Conservation (phyloP, 345 rosid genomes). For the Euphorbia lathyris region DNA sequence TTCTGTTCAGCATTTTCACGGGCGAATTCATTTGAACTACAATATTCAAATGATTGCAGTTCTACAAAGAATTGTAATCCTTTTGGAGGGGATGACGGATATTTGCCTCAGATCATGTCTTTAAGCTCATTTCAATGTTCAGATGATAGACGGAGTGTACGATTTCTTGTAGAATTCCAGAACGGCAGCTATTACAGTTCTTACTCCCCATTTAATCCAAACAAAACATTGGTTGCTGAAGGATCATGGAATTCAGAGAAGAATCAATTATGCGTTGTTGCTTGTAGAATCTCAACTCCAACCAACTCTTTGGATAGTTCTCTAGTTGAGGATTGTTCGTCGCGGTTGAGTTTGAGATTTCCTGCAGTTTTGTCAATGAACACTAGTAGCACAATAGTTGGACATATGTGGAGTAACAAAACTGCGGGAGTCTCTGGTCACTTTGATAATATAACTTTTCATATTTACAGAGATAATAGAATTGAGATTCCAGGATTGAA, state of each 20-base stretch:
- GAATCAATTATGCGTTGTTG: slow-evolving; percentile 25
- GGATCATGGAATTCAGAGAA: slow-evolving; percentile 33
- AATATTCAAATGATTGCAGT: slow-evolving; percentile 21
- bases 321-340: slow-evolving; percentile 30
- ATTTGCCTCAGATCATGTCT: slow-evolving; percentile 24
- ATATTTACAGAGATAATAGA: not conserved
- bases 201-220: slow-evolving; percentile 18
- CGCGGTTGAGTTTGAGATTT: slow-evolving; percentile 33
- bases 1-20: slow-evolving; percentile 20
- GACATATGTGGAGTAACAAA: slow-evolving; percentile 29
- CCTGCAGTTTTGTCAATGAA: slow-evolving; percentile 35
- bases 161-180: slow-evolving; percentile 26
- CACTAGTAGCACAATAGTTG: slow-evolving; percentile 12
- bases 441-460: slow-evolving; percentile 21
- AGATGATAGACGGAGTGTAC: slow-evolving; percentile 13
- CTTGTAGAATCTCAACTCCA: slow-evolving; percentile 24
- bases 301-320: slow-evolving; percentile 5
- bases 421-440: slow-evolving; percentile 5
- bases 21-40: not conserved
- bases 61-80: slow-evolving; percentile 23
- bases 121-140: slow-evolving; percentile 26
- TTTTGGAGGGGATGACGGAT: slow-evolving; percentile 14
- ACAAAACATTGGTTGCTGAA: slow-evolving; percentile 29
- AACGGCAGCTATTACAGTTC: not conserved
- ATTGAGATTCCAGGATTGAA: slow-evolving; percentile 23